Evolutionary conservation across 2,329 filamentous ascomycete species (phyloP).

Genomic region (Albifimbria verrucaria): DNA sequence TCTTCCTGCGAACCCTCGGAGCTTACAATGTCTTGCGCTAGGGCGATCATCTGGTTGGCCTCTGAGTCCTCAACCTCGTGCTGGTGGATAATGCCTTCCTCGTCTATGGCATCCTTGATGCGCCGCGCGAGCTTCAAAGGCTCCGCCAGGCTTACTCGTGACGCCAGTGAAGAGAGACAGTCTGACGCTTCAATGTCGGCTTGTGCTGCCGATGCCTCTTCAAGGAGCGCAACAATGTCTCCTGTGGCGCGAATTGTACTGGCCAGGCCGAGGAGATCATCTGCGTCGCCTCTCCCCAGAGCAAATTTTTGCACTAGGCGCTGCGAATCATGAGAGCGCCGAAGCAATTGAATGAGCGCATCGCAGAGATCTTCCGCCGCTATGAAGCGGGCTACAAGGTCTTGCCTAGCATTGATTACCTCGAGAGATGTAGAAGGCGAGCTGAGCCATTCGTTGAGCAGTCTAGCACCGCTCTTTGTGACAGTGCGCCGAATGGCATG

Average conservation of each 20-base stretch:
- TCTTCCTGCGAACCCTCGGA: slow-evolving; percentile 62
- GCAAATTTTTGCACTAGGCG: slow-evolving; percentile 93
- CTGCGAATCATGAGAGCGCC: slow-evolving; percentile 78
- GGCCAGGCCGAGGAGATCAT: slow-evolving; percentile 82
- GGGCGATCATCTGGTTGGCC: slow-evolving; percentile 64
- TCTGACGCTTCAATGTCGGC: slow-evolving; percentile 11
- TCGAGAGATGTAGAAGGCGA: slow-evolving; percentile 84
- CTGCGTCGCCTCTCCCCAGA: slow-evolving; percentile 83
- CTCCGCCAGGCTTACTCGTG: slow-evolving; percentile 62
- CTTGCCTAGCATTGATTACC: slow-evolving; percentile 74
- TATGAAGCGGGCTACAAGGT: slow-evolving; percentile 76
- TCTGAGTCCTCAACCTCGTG: slow-evolving; percentile 74
- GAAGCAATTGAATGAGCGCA: slow-evolving; percentile 63
- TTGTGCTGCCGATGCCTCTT: slow-evolving; percentile 14
- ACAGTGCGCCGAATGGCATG: slow-evolving; percentile 88
- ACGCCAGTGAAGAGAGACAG: slow-evolving; percentile 44
- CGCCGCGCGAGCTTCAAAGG: slow-evolving; percentile 65
- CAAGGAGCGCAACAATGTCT: slow-evolving; percentile 55
- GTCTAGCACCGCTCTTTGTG: slow-evolving; percentile 83
- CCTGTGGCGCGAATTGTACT: slow-evolving; percentile 75
- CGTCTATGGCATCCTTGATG: slow-evolving; percentile 81
- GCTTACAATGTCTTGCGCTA: slow-evolving; percentile 69
- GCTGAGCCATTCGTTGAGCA: slow-evolving; percentile 83
- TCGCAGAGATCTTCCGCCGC: slow-evolving; percentile 66
- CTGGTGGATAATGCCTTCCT: slow-evolving; percentile 80